Percentiles rank a stretch among this genome's conserved stretches.
Conservation (phyloP, 148 eudicot genomes). For the Rhododendron williamsianum region DNA sequence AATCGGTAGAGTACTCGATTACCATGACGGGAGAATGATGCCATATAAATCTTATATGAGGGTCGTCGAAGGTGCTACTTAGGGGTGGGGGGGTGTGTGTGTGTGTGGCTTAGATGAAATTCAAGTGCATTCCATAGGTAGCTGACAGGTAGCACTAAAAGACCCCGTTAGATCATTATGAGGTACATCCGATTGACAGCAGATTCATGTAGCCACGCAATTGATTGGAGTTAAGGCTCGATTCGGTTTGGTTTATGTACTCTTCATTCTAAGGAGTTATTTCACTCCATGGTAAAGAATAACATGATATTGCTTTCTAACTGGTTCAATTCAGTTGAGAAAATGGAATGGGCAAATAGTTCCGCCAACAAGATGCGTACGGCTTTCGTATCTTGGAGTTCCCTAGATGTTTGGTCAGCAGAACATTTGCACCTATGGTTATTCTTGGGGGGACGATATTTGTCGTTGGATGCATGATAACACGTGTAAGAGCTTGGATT, state of each 20-base stretch:
- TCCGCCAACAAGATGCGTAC: background rate
- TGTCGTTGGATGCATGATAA: too few species aligned
- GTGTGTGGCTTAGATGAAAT: background rate
- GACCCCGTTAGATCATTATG: background rate
- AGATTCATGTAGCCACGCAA: background rate
- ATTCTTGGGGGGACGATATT: background rate
- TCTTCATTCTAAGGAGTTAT: background rate
- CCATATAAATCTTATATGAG: background rate
- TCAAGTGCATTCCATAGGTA: background rate
- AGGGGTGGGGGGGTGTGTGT: background rate
- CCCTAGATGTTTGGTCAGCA: background rate
- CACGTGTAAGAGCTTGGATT: background rate
- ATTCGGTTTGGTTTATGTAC: background rate
- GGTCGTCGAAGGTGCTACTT: too few species aligned
- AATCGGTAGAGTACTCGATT: too few species aligned
- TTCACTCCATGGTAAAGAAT: background rate
- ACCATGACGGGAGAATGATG: background rate
- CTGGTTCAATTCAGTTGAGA: background rate
- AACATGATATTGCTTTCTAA: background rate
- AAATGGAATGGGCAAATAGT: background rate
- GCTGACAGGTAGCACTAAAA: background rate
- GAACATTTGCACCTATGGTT: background rate
- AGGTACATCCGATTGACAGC: background rate
- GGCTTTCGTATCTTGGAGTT: background rate
- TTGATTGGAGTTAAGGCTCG: background rate